Conservation (phyloP, 805 yeast genomes). For the Kuraishia ogatae region DNA sequence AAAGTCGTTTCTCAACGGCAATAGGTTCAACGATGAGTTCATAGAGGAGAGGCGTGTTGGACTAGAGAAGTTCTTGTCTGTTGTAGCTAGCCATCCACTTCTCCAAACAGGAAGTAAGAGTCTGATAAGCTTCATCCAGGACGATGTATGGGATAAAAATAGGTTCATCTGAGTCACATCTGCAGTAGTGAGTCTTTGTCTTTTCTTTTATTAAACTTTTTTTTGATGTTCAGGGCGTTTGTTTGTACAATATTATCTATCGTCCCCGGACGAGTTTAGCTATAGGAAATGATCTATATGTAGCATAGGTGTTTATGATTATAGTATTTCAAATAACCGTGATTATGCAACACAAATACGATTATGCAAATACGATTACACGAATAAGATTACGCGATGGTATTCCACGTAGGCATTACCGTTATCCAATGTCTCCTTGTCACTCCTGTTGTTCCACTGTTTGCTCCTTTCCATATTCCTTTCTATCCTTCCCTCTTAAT, state of each 20-base stretch:
- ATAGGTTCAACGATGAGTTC: slow-evolving; percentile 72
- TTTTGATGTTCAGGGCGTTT: not conserved
- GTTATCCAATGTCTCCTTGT: too few species aligned
- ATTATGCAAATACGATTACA: too few species aligned
- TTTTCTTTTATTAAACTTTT: too few species aligned
- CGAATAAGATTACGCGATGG: too few species aligned
- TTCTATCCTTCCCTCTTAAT: too few species aligned
- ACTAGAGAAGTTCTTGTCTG: slow-evolving; percentile 63
- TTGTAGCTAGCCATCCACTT: slow-evolving; percentile 89
- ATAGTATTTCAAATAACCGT: too few species aligned
- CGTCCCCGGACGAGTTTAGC: not conserved
- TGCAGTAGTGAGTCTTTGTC: not conserved
- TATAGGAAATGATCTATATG: too few species aligned
- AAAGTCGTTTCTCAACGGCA: slow-evolving; percentile 49
- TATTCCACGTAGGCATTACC: too few species aligned
- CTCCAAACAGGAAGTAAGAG: slow-evolving; percentile 80
- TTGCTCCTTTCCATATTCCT: too few species aligned
- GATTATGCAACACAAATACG: too few species aligned
- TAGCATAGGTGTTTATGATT: too few species aligned
- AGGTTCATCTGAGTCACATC: slow-evolving; percentile 7
- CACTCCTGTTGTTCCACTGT: too few species aligned
- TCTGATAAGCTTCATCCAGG: slow-evolving; percentile 78
- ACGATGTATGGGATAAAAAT: slow-evolving; percentile 63
- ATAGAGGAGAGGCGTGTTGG: slow-evolving; percentile 82
- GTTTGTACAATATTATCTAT: not conserved